Conservation (phyloP, 768 basidiomycete genomes). For the Hericium rajendrae region DNA sequence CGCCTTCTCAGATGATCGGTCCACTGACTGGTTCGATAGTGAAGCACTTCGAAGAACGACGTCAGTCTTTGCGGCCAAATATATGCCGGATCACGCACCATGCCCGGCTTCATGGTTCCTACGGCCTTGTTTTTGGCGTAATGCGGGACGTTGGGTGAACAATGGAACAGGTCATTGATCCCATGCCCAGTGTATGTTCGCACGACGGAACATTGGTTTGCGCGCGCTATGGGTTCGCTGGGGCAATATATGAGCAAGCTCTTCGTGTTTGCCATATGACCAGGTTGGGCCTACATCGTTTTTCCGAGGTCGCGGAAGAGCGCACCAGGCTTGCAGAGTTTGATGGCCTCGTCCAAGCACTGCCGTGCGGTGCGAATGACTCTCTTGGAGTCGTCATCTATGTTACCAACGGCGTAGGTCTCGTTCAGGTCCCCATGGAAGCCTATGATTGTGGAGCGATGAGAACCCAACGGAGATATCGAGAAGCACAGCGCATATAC, state of each 20-base stretch:
- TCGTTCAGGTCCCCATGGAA: constrained; percentile 91
- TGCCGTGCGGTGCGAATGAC: constrained; percentile 77
- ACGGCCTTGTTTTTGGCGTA: constrained; percentile 92
- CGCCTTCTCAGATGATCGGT: constrained; percentile 1
- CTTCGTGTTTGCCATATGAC: background rate
- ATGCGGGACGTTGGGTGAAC: constrained; percentile 82
- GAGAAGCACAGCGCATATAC: constrained; percentile 26
- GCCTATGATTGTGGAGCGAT: constrained; percentile 34
- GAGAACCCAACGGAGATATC: background rate
- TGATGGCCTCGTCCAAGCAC: constrained; percentile 83
- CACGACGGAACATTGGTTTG: constrained; percentile 83
- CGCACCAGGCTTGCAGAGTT: constrained; percentile 86
- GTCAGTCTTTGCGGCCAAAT: background rate
- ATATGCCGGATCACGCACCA: constrained; percentile 47
- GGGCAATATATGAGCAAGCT: background rate
- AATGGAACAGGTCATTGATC: constrained; percentile 80
- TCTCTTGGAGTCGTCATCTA: constrained; percentile 75
- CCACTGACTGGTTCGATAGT: constrained; percentile 69
- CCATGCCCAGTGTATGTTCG: constrained; percentile 90
- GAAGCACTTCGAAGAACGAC: constrained; percentile 31
- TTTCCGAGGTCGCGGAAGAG: constrained; percentile 85
- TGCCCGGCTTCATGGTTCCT: constrained; percentile 89
- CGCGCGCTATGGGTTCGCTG: constrained; percentile 79
- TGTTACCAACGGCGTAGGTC: constrained; percentile 82
- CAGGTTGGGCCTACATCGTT: constrained; percentile 51